phyloP scores from a whole-genome alignment of 2,329 filamentous ascomycete genomes.

The Pyricularia sp. region DNA sequence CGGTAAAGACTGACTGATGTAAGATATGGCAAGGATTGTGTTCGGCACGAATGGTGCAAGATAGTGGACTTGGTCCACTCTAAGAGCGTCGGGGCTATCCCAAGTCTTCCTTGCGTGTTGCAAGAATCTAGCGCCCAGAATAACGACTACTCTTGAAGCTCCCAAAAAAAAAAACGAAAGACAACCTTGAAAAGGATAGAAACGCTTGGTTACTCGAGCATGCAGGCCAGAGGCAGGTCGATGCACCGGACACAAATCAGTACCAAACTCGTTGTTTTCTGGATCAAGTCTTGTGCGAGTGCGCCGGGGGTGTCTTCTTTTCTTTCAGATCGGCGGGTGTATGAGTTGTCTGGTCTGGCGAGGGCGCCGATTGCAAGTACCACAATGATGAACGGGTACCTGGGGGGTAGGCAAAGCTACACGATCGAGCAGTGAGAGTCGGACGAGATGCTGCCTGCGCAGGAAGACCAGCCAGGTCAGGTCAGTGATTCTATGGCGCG shows the following conservation, averaged over 20 bases:
- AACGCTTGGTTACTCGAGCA: neutral
- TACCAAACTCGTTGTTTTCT: neutral
- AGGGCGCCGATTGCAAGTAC: neutral
- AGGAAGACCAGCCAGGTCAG: slow-evolving; percentile 36
- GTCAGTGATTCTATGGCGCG: slow-evolving; percentile 26
- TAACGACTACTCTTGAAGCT: neutral
- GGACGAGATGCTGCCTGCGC: slow-evolving; percentile 39
- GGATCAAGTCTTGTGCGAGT: neutral
- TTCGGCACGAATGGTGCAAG: neutral
- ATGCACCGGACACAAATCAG: neutral
- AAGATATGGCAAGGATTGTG: neutral
- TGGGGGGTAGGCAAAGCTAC: neutral
- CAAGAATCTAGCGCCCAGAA: neutral
- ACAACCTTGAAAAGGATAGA: neutral
- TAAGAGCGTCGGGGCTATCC: neutral
- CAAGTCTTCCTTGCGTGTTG: neutral
- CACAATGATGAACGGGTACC: neutral
- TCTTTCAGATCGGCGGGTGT: neutral
- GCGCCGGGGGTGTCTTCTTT: neutral
- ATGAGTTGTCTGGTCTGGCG: neutral
- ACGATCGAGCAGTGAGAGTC: slow-evolving; percentile 25
- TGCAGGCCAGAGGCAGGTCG: neutral
- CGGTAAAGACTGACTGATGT: neutral
- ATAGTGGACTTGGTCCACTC: neutral
- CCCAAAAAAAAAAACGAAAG: neutral